Evolutionary conservation across 2,329 filamentous ascomycete species (phyloP), one percentile per base, ranked within the genome.

Genomic region (Curvularia sp.): DNA sequence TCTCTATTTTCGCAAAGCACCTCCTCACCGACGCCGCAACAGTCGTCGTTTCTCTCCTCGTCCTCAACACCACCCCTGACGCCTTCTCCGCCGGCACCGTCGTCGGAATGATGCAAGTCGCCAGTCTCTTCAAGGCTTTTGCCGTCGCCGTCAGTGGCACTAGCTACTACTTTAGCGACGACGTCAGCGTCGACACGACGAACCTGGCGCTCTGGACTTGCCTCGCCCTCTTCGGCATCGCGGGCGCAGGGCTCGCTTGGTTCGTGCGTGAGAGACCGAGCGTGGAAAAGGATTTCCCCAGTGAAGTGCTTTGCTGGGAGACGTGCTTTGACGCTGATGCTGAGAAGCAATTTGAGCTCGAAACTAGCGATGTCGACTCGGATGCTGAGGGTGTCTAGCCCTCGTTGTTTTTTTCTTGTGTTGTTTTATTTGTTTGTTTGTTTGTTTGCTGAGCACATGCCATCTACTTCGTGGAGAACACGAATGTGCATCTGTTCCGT

Each of bases 61-160:
- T 82, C 2, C 76, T 82, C 55, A 81, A 81, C 62, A 80, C 80
- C 1, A 79, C 80, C 5, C 80, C 81, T 0, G 80, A 82, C 56
- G 79, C 80, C 5, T 79, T 77, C 50, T 80, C 78, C 0, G 77
- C 80, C 5, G 81, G 80, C 39, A 81, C 80, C 18, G 76, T 82
- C 5, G 77, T 82, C 46, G 81, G 81, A n/a, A 75, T 82, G 66
- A 77, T 82, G 68, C 80, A 81, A 56, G 72, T 81, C 4, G 78
- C 80, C 20, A 79, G 74, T 53, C 71, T 82, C 5, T 81, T 82
- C 71, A 80, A 79, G 55, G 80, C 79, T 12, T 75, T 82, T 26
- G 80, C 80, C 6, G 80, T 82, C 1, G 79, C 79, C 1, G 77
- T 80, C 20, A 78, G 75, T 24, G 80, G 80, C 5, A 75, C 79